These are phyloP conservation scores for Verticillium albo-atrum DNA, from an alignment of 2,329 filamentous ascomycete genomes.

Conservation along the genomic window DNA sequence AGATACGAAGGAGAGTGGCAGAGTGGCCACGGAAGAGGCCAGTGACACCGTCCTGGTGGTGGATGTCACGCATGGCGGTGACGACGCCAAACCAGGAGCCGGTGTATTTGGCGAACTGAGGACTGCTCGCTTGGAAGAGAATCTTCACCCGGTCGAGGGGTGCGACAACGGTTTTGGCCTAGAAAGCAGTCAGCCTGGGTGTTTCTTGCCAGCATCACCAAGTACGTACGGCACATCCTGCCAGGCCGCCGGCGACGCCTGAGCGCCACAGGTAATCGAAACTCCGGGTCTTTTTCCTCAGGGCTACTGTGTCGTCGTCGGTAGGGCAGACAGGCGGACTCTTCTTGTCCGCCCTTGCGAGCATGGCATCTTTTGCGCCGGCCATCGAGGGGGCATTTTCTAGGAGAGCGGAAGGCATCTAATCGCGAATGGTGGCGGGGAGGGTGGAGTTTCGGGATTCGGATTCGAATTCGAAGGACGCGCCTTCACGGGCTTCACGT, in stretches of 20 bases:
- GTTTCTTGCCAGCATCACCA: background rate
- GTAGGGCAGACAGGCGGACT: constrained; percentile 40
- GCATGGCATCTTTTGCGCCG: constrained; percentile 27
- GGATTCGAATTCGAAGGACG: background rate
- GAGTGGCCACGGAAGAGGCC: constrained; percentile 94
- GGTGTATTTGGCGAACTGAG: constrained; percentile 88
- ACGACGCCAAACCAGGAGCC: constrained; percentile 82
- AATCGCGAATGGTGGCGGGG: constrained; percentile 17
- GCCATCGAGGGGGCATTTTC: constrained; percentile 57
- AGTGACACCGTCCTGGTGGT: constrained; percentile 63
- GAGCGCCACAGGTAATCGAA: constrained; percentile 81
- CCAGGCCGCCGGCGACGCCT: constrained; percentile 81
- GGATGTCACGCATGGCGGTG: constrained; percentile 81
- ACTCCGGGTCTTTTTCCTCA: constrained; percentile 54
- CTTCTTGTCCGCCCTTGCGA: constrained; percentile 21
- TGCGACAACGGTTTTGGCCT: constrained; percentile 95
- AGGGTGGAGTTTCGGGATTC: background rate
- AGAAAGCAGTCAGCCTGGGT: constrained; percentile 11
- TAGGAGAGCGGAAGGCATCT: constrained; percentile 51
- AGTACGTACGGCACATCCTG: constrained; percentile 78
- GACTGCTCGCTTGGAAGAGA: constrained; percentile 92
- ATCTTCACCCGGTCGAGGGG: constrained; percentile 98
- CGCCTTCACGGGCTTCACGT: background rate
- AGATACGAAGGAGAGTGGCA: constrained; percentile 88
- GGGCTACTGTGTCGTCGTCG: constrained; percentile 42